Conservation (phyloP, 441 rosid genomes). For the Brassica hybrid region DNA sequence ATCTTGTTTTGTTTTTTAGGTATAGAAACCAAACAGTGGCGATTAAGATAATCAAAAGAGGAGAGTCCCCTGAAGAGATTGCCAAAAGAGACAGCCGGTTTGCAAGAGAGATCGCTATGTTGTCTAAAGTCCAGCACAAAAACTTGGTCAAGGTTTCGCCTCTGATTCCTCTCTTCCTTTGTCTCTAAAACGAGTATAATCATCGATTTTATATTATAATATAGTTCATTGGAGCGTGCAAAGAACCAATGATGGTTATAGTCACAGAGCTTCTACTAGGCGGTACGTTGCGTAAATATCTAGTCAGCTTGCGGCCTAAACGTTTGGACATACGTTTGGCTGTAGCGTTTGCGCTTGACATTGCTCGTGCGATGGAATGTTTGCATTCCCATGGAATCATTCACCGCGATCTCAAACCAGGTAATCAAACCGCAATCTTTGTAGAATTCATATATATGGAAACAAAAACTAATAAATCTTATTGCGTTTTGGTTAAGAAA, state of each 20-base stretch:
- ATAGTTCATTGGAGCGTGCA: slow-evolving; percentile 97
- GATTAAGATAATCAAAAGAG: slow-evolving; percentile 75
- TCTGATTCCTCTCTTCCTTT: slow-evolving; percentile 18
- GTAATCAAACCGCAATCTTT: slow-evolving; percentile 43
- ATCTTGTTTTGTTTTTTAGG: slow-evolving; percentile 49
- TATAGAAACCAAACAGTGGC: slow-evolving; percentile 88
- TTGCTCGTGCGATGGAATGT: slow-evolving; percentile 98
- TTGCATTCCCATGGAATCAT: slow-evolving; percentile 93
- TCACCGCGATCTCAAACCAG: slow-evolving; percentile 97
- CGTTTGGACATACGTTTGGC: slow-evolving; percentile 73
- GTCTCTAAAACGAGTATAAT: slow-evolving; percentile 11
- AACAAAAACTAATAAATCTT: neutral
- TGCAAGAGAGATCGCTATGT: slow-evolving; percentile 89
- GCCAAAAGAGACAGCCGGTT: slow-evolving; percentile 78
- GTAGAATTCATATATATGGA: neutral
- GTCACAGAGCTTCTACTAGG: slow-evolving; percentile 92
- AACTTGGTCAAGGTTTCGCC: slow-evolving; percentile 82
- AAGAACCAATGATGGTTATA: slow-evolving; percentile 93
- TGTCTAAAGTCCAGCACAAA: slow-evolving; percentile 91
- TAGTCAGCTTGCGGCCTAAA: slow-evolving; percentile 70
- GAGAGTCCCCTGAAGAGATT: slow-evolving; percentile 84
- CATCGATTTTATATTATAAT: slow-evolving; percentile 18
- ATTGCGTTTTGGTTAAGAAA: slow-evolving; percentile 12
- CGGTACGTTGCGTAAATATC: slow-evolving; percentile 84
- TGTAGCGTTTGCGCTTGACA: slow-evolving; percentile 86